Evolutionary conservation across 2,329 filamentous ascomycete genomes (phyloP).

Genomic region (Immersiporthe knoxdaviesiana): DNA sequence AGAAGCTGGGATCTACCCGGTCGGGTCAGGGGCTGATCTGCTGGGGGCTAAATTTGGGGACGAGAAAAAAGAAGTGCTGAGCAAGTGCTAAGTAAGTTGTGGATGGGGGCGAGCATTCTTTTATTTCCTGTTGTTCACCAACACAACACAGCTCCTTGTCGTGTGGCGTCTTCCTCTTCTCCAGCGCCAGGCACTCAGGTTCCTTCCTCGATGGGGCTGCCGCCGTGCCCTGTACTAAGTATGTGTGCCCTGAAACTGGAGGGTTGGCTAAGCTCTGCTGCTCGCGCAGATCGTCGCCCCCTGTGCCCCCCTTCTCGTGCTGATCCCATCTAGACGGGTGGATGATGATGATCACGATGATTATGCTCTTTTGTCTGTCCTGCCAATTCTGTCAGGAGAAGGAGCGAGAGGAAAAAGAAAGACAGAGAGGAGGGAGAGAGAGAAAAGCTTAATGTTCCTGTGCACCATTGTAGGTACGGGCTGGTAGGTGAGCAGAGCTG

Average conservation of each 20-base stretch:
- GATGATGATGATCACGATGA: conserved; percentile 1
- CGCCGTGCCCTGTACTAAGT: neutral
- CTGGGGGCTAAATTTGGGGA: neutral
- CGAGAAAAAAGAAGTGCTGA: neutral
- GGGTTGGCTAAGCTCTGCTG: neutral
- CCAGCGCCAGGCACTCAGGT: neutral
- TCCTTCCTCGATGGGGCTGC: neutral
- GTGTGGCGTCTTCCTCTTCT: neutral
- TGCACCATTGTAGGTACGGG: neutral
- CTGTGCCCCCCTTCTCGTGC: neutral
- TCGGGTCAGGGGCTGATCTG: conserved; percentile 1
- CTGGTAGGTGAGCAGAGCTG: neutral
- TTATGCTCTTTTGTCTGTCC: neutral
- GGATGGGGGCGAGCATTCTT: neutral
- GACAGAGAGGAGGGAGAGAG: neutral
- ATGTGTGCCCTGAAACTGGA: neutral
- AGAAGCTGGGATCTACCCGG: conserved; percentile 1
- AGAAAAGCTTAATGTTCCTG: neutral
- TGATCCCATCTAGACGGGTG: neutral
- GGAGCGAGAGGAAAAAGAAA: too few species aligned
- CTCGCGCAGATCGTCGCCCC: neutral
- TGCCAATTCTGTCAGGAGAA: neutral
- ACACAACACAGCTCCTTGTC: neutral
- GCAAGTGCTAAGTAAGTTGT: too few species aligned
- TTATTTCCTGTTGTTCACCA: neutral